Evolutionary conservation across 177 flowering plant species (phyloP), one percentile per base, ranked within the genome.

Genomic region (Tripterygium wilfordii): DNA sequence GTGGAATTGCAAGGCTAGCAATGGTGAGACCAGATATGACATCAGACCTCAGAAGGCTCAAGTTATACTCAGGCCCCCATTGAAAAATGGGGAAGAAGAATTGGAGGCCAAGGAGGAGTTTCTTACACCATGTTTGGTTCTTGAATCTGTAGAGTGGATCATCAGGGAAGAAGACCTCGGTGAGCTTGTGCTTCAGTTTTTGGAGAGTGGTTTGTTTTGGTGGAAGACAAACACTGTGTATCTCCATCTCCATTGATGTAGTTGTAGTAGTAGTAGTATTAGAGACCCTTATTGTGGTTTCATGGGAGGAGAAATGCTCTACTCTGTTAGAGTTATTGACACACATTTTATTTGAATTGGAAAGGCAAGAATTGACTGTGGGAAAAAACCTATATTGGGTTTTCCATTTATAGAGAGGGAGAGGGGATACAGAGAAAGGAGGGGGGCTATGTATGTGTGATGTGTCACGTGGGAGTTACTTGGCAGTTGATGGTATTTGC

Each of bases 1-100:
- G 88, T 24, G 88, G 88, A 36, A 81, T 78, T 0, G 88, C 80
- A 12, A 81, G 80, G 59, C 88, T 81, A 12, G 88, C 88, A 71
- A 81, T 81, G 65, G 88, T 81, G 58, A 81, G 72, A 12, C 88
- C 88, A 48, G 88, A 65, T 39, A 81, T 39, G 55, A 78, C 33
- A 61, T 81, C 88, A 41, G 88, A 67, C 68, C 66, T 58, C 17
- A 81, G 45, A 19, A 76, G 73, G 9, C 29, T 32, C 42, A 78
- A 52, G 36, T 16, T 51, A 37, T 81, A 81, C 53, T 57, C 30
- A 17, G 80, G 62, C 0, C 61, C 84, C 88, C 88, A 81, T 28
- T 76, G 67, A 21, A 71, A 66, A 8, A 78, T 52, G 7, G 88
- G 88, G 47, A 81, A 78, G 48, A 78, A 57, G 49, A 35, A 78